Evolutionary conservation across 2,329 filamentous ascomycete genomes (phyloP).

Genomic region (Pseudofabraea citricarpa): DNA sequence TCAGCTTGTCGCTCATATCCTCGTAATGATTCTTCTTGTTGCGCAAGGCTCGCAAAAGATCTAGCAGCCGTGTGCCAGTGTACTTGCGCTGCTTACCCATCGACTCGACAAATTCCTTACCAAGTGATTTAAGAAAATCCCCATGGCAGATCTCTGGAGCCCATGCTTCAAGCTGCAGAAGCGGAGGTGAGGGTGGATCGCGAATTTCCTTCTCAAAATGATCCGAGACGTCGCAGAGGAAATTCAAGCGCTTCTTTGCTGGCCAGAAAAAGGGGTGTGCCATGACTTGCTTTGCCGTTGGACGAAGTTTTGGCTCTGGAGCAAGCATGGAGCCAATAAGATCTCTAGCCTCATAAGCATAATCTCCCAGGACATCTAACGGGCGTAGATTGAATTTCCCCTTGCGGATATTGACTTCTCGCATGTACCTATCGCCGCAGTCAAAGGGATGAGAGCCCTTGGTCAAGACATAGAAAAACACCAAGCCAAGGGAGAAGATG

Average conservation of each 20-base stretch:
- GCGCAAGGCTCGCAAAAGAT: conserved; percentile 79
- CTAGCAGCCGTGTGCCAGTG: conserved; percentile 75
- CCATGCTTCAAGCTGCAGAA: conserved; percentile 54
- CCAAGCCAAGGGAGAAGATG: conserved; percentile 92
- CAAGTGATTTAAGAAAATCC: conserved; percentile 75
- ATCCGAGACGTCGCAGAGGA: conserved; percentile 95
- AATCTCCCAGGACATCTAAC: conserved; percentile 73
- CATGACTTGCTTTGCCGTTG: conserved; percentile 74
- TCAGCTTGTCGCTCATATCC: conserved; percentile 82
- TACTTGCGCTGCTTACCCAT: conserved; percentile 95
- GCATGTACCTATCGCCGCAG: conserved; percentile 88
- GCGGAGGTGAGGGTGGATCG: conserved; percentile 68
- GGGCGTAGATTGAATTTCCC: conserved; percentile 69
- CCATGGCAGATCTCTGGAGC: conserved; percentile 51
- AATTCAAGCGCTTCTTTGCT: conserved; percentile 79
- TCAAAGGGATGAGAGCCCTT: conserved; percentile 91
- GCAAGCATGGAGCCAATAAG: conserved; percentile 76
- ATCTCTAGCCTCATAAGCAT: conserved; percentile 81
- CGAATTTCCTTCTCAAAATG: conserved; percentile 91
- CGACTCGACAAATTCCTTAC: conserved; percentile 79
- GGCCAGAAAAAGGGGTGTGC: conserved; percentile 97
- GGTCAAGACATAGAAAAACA: conserved; percentile 99
- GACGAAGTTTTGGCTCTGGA: conserved; percentile 50
- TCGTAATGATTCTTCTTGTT: conserved; percentile 99
- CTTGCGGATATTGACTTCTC: conserved; percentile 96